phyloP scores from a whole-genome alignment of 345 rosid species.

The Citrus medica region DNA sequence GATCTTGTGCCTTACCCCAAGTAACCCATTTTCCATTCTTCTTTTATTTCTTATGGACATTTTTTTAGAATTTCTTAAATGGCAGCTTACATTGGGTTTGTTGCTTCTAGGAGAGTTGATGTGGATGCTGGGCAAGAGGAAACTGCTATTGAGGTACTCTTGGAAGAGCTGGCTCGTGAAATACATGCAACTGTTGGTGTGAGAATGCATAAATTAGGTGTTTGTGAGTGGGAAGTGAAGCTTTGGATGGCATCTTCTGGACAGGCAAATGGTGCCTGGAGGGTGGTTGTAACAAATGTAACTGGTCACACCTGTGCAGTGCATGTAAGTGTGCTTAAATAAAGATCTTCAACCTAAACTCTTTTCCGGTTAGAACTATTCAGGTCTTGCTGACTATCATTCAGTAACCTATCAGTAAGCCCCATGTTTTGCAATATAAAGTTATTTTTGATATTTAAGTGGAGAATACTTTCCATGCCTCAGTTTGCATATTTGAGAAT shows the following conservation, averaged over 20 bases:
- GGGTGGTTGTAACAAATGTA: constrained; percentile 81
- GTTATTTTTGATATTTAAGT: background rate
- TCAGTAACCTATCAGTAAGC: background rate
- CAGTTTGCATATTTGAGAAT: constrained; percentile 1
- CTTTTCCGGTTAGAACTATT: background rate
- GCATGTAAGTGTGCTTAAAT: constrained; percentile 61
- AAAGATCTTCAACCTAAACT: background rate
- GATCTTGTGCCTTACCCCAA: constrained; percentile 88
- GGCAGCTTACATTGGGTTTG: constrained; percentile 21
- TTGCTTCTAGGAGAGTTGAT: constrained; percentile 73
- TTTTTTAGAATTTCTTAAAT: background rate
- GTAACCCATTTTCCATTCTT: constrained; percentile 35
- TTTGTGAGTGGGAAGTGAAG: constrained; percentile 98
- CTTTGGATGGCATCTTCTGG: constrained; percentile 87
- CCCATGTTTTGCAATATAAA: background rate
- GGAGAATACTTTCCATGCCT: background rate
- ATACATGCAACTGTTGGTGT: constrained; percentile 81
- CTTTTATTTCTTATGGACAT: constrained; percentile 2
- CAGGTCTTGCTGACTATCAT: background rate
- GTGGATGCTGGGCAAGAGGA: constrained; percentile 65
- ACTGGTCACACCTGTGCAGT: constrained; percentile 92
- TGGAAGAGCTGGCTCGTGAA: constrained; percentile 75
- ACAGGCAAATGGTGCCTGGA: constrained; percentile 93
- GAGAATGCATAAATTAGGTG: constrained; percentile 88
- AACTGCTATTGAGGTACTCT: constrained; percentile 59